phyloP scores from a whole-genome alignment of 2,329 filamentous ascomycete genomes.

The Pseudopithomyces maydicus region DNA sequence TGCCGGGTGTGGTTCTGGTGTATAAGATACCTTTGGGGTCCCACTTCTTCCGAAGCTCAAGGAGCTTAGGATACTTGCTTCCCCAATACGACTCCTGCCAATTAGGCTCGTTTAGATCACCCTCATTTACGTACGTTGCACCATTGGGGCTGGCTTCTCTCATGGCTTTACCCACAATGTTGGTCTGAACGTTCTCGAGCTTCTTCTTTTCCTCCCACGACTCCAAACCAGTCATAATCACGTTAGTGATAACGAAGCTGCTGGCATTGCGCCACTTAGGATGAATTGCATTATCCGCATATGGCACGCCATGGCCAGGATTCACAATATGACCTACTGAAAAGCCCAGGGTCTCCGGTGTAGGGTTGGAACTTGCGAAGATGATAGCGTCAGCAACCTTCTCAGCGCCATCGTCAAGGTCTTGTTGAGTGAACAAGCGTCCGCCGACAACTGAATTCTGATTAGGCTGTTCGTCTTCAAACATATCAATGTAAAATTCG shows the following conservation, averaged over 20 bases:
- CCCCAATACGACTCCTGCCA: constrained; percentile 46
- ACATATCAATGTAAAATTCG: constrained; percentile 44
- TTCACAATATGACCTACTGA: constrained; percentile 42
- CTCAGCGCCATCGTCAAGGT: constrained; percentile 30
- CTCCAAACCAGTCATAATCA: constrained; percentile 34
- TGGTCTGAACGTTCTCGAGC: constrained; percentile 32
- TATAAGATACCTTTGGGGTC: constrained; percentile 44
- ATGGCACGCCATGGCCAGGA: constrained; percentile 33
- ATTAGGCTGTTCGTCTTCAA: constrained; percentile 39
- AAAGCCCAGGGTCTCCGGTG: constrained; percentile 27
- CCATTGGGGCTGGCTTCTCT: constrained; percentile 36
- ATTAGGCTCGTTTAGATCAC: constrained; percentile 42
- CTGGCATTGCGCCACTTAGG: constrained; percentile 42
- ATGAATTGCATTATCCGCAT: constrained; percentile 41
- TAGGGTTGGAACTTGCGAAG: constrained; percentile 26
- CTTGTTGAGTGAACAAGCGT: constrained; percentile 37
- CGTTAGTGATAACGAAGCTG: constrained; percentile 42
- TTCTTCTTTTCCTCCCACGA: constrained; percentile 37
- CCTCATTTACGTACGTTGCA: constrained; percentile 44
- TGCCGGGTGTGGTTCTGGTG: constrained; percentile 40
- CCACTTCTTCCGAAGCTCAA: constrained; percentile 37
- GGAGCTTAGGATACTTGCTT: constrained; percentile 37
- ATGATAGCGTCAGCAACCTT: constrained; percentile 32
- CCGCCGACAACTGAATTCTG: constrained; percentile 38
- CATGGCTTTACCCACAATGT: constrained; percentile 35